phyloP scores from a whole-genome alignment of 129 eudicot species.

The Pulicaria dysenterica region DNA sequence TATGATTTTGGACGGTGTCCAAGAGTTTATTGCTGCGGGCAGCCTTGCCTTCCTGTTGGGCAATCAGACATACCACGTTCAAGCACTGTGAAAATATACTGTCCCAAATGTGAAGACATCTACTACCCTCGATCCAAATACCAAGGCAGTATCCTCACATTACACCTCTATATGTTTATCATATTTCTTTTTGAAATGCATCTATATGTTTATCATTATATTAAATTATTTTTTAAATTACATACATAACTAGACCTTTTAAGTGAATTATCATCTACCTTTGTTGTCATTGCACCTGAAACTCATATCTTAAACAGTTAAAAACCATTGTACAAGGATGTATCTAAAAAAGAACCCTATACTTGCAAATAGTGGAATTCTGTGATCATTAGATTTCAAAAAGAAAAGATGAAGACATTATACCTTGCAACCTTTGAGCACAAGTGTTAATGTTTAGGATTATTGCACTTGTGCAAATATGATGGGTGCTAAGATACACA shows the following conservation, averaged over 20 bases:
- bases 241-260: neutral
- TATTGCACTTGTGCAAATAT: neutral
- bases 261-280: neutral
- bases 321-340: neutral
- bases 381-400: constrained; percentile 6
- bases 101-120: constrained; percentile 95
- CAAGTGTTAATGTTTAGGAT: neutral
- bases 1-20: constrained; percentile 98
- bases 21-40: constrained; percentile 93
- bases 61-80: constrained; percentile 93
- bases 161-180: constrained; percentile 23
- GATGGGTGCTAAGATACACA: neutral
- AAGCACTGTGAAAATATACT: constrained; percentile 89
- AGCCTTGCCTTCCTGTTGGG: constrained; percentile 98
- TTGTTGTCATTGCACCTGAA: neutral
- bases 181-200: too few species aligned
- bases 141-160: constrained; percentile 98
- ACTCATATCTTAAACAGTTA: neutral
- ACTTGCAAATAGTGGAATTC: neutral
- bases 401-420: neutral
- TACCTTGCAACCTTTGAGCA: neutral
- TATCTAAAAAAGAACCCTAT: neutral
- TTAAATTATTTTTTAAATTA: neutral
- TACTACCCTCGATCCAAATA: constrained; percentile 94
- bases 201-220: constrained; percentile 6